Base-by-base conservation (phyloP, 352 stramenopile genomes). In the Phytophthora quininea region DNA sequence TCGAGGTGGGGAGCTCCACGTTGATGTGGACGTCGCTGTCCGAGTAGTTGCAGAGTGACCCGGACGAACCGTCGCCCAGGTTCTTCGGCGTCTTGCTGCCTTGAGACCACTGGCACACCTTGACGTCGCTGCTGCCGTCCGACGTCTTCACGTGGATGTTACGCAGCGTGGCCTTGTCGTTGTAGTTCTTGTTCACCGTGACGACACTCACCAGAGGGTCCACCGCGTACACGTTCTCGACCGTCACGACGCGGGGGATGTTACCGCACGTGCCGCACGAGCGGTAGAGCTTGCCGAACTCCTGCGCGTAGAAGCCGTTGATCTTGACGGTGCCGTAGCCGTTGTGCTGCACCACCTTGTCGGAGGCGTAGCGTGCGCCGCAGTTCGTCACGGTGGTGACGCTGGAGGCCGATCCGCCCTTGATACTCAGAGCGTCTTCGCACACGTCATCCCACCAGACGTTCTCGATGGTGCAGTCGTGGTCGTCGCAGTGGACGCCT, bases 161-260 rank as follows among this genome's bases (percentile, higher is more conserved):
- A 27, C 66, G 78, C 3, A 74, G 43, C 64, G 45, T 76, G 57
- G 69, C 72, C 32, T 74, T 33, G 46, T 82, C 73, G 24, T 42
- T 49, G 37, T 63, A 72, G 69, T 84, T 80, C 48, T 71, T 53
- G 68, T 82, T 81, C 30, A 84, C 72, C 1, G 75, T 79, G 32
- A 84, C 69, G 7, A 80, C 40, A 32, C 29, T 56, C 1, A 65
- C 37, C 31, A 63, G 51, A 42, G 71, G 76, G 47, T 77, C 57
- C 31, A 80, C 61, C n/a, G 54, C 63, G 45, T 73, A 72, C 47
- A 84, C 67, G 46, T 84, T 80, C 29, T 61, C 65, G 15, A 84
- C 57, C 6, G 55, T 56, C 15, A 84, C 69, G 7, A 51, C 67
- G 49, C 76, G 69, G 27, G 27, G 62, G 27, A 57, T 67, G 27